phyloP scores from a whole-genome alignment of 2,329 filamentous ascomycete genomes.

The Talaromyces islandicus region DNA sequence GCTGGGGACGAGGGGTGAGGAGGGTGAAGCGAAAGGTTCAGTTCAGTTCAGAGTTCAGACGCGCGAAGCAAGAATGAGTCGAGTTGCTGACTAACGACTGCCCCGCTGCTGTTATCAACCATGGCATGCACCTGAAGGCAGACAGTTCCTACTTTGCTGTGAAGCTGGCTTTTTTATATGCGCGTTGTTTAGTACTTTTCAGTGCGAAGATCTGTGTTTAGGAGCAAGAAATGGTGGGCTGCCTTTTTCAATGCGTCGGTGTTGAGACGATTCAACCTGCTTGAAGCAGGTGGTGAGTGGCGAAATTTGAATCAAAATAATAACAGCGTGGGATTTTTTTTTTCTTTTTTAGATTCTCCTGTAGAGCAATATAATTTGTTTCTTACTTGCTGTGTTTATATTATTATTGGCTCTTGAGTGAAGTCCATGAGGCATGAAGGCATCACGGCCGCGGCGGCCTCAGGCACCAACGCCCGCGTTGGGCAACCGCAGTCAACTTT shows the following conservation, averaged over 20 bases:
- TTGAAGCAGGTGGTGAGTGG: not conserved
- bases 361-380: not conserved
- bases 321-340: not conserved
- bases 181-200: not conserved
- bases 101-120: no score
- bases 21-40: not conserved
- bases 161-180: not conserved
- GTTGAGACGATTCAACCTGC: not conserved
- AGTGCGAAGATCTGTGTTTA: not conserved
- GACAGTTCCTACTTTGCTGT: not conserved
- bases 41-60: not conserved
- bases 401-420: not conserved
- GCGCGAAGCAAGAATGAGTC: not conserved
- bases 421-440: not conserved
- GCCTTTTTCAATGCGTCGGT: not conserved
- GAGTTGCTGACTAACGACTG: constrained; percentile 5
- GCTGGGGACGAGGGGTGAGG: not conserved
- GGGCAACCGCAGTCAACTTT: not conserved
- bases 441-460: not conserved
- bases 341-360: not conserved
- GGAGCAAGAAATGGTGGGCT: not conserved
- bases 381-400: not conserved
- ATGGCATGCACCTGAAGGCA: no score
- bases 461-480: not conserved
- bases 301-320: not conserved